phyloP scores from a whole-genome alignment of 306 rosid species.

The Cucurbita moschata region DNA sequence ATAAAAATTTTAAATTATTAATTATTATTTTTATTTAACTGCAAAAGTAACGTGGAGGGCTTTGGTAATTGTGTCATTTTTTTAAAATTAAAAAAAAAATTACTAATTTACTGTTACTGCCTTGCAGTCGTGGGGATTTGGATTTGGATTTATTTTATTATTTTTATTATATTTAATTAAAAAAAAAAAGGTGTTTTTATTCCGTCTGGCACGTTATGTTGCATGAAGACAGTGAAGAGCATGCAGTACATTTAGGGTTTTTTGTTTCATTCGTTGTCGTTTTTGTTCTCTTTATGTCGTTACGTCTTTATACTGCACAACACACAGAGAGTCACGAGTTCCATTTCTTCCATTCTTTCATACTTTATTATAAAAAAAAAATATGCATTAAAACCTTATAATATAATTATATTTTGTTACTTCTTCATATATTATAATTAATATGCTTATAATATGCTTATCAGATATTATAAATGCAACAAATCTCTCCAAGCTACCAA shows the following conservation, averaged over 20 bases:
- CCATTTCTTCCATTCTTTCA: neutral
- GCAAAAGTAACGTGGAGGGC: neutral
- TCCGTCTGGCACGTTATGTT: slow-evolving; percentile 4
- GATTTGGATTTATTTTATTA: neutral
- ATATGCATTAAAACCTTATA: neutral
- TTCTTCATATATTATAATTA: too few relatives aligned
- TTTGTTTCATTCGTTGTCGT: slow-evolving; percentile 6
- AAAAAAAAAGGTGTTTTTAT: neutral
- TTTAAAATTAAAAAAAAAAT: neutral
- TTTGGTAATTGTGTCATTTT: neutral
- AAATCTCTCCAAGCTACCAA: neutral
- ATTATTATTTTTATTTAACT: neutral
- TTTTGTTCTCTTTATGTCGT: slow-evolving; percentile 7
- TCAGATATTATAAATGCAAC: neutral
- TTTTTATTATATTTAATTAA: neutral
- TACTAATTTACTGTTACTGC: neutral
- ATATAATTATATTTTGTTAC: neutral
- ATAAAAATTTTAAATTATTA: too few relatives aligned
- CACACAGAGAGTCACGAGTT: neutral
- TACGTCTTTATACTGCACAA: slow-evolving; percentile 3
- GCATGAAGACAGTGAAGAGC: slow-evolving; percentile 6
- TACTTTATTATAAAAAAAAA: neutral
- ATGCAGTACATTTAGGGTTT: slow-evolving; percentile 9
- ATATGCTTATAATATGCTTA: neutral
- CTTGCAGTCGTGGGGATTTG: slow-evolving; percentile 3